Conservation (phyloP, 2,329 filamentous ascomycete genomes). For the Aulographum hederae region DNA sequence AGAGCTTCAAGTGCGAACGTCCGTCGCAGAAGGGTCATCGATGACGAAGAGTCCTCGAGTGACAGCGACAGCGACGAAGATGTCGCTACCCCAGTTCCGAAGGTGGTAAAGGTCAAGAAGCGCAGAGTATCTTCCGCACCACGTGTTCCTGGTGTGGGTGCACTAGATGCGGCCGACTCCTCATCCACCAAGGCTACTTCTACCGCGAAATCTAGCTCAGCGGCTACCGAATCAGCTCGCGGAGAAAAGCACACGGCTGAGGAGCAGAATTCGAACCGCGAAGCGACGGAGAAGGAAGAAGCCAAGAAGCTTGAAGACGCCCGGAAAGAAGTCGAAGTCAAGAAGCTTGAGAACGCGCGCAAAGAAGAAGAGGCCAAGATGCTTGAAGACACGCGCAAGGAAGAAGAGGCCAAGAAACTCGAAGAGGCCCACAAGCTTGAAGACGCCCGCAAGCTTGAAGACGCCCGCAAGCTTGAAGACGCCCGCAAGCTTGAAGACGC, state of each 20-base stretch:
- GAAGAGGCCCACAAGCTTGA: constrained; percentile 5
- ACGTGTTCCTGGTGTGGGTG: too few species aligned
- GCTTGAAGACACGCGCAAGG: not conserved
- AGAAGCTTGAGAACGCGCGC: not conserved
- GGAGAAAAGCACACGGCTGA: not conserved
- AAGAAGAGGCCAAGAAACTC: constrained; percentile 1
- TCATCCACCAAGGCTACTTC: too few species aligned
- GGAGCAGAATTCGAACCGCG: not conserved
- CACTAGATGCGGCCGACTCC: too few species aligned
- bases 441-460: constrained; percentile 10
- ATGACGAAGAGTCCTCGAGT: not conserved
- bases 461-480: constrained; percentile 10
- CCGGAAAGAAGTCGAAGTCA: constrained; percentile 1
- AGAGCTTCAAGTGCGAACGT: too few species aligned
- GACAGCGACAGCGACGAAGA: not conserved
- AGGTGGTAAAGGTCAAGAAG: not conserved
- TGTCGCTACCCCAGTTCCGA: too few species aligned
- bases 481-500: constrained; percentile 11
- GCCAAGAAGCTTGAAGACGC: not conserved
- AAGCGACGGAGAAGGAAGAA: constrained; percentile 2
- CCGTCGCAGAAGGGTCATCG: not conserved
- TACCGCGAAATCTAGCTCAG: too few species aligned
- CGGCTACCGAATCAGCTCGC: too few species aligned
- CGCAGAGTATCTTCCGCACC: not conserved
- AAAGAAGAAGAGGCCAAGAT: constrained; percentile 1